phyloP scores from a whole-genome alignment of 192 early-diverging fungal genomes.

The Coemansia sp. region DNA sequence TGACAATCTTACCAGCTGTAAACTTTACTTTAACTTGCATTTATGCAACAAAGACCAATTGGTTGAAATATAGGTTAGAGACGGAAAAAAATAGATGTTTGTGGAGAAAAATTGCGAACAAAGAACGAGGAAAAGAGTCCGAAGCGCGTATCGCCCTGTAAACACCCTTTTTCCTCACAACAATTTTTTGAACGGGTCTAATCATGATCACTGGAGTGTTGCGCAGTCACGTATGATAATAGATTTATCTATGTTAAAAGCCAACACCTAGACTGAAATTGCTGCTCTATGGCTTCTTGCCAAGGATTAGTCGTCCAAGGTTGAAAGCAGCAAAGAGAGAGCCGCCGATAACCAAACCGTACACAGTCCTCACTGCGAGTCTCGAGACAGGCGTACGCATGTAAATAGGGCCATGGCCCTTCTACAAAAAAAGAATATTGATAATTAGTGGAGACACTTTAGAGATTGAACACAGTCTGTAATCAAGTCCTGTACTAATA shows the following conservation, averaged over 20 bases:
- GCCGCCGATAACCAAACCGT: constrained; percentile 33
- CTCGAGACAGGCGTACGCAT: constrained; percentile 42
- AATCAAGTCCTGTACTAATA: not conserved
- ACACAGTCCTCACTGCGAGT: constrained; percentile 15
- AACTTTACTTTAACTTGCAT: constrained; percentile 30
- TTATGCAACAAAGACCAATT: not conserved
- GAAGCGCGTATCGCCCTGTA: too few relatives aligned
- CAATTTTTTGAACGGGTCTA: not conserved
- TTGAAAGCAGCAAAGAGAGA: constrained; percentile 21
- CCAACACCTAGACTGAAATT: not conserved
- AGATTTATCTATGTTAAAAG: not conserved
- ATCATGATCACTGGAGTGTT: not conserved
- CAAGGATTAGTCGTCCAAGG: constrained; percentile 36
- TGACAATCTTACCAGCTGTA: constrained; percentile 7
- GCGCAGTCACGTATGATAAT: not conserved
- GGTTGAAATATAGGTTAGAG: too few relatives aligned
- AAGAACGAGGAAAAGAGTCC: not conserved
- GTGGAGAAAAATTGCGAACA: not conserved
- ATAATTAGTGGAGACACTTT: not conserved
- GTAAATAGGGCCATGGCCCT: constrained; percentile 48
- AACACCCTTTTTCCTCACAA: not conserved
- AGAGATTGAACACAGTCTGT: not conserved
- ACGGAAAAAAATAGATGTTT: too few relatives aligned
- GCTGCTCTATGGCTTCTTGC: constrained; percentile 26
- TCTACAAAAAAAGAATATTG: constrained; percentile 17